Percentiles rank a stretch among this genome's conserved stretches.
Evolutionary conservation across 164 flowering plant genomes (phyloP).

Genomic region (Umbellularia californica): DNA sequence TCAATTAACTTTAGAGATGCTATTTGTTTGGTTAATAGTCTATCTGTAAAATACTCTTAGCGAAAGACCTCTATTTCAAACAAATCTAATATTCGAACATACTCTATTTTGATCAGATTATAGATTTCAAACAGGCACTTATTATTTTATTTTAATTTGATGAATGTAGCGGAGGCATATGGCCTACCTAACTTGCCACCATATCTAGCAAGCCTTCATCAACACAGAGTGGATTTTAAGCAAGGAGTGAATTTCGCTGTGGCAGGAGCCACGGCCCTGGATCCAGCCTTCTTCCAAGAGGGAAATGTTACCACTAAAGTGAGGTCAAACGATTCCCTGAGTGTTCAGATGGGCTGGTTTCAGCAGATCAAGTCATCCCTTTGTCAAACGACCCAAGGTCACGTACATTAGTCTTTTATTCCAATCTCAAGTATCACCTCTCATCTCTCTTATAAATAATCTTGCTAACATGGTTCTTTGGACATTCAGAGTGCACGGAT

Average conservation of each 20-base stretch:
- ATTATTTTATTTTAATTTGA: neutral
- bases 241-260: conserved; percentile 56
- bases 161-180: conserved; percentile 10
- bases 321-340: conserved; percentile 19
- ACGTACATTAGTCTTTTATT: neutral
- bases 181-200: conserved; percentile 43
- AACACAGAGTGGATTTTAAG: neutral
- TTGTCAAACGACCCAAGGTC: neutral
- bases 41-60: too few relatives aligned
- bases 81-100: too few relatives aligned
- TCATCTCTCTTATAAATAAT: neutral
- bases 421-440: neutral
- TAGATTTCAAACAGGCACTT: too few relatives aligned
- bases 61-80: too few relatives aligned
- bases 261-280: conserved; percentile 51
- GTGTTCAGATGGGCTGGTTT: conserved; percentile 32
- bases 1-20: too few relatives aligned
- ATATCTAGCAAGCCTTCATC: conserved; percentile 15
- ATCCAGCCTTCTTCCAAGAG: conserved; percentile 19
- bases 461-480: neutral
- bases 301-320: conserved; percentile 7
- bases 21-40: too few relatives aligned
- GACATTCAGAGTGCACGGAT: conserved; percentile 15
- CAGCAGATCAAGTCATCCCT: conserved; percentile 10
- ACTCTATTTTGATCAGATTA: too few relatives aligned